Base-by-base conservation (phyloP, 2,329 filamentous ascomycete genomes). In the Leptographium galeiforme region DNA sequence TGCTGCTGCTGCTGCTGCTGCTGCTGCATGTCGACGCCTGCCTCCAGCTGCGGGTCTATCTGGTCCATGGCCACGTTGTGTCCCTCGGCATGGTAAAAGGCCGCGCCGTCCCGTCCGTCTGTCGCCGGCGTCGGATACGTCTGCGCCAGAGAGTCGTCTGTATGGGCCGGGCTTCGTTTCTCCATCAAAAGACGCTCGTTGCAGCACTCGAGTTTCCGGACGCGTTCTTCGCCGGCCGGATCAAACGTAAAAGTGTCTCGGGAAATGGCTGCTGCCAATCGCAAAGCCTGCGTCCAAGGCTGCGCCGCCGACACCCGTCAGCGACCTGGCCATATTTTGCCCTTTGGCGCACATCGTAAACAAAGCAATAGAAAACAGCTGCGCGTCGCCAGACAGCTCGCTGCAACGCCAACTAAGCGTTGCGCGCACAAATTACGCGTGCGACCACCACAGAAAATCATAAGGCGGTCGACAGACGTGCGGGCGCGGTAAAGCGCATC, bases 81-180 rank as follows among this genome's bases (percentile, higher is more conserved):
- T 36, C 34, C 38, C 12, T 38, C 49, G 14, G 48, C 57, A 54
- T 76, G 75, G 60, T 74, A 74, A 2, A 71, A 59, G 4, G 56
- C 64, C 8, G 67, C 65, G 4, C 66, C 61, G 53, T 74, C 72
- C 57, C 72, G 68, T 3, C 61, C 66, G 52, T 76, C 72, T 10
- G 68, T 67, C 18, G 67, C 66, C 4, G 74, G 71, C 8, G 72
- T 74, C 12, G 74, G 70, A 58, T 76, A 77, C 40, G 69, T 63
- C 47, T 65, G 66, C 57, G 68, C 69, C 25, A 63, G 56, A 41
- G 71, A 62, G 48, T 62, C 63, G 50, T 44, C 41, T 25, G 64
- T 61, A 53, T 68, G 66, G n/a, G 66, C 64, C 57, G 38, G 30
- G 39, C 50, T 66, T 64, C 60, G 57, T 61, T 62, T 72, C 62